A percentile compares a stretch with the other conserved stretches of the same genome.
These are phyloP conservation scores for Exophiala phaeomuriformis DNA, from an alignment of 2,329 filamentous ascomycete species.

Conservation along the genomic window DNA sequence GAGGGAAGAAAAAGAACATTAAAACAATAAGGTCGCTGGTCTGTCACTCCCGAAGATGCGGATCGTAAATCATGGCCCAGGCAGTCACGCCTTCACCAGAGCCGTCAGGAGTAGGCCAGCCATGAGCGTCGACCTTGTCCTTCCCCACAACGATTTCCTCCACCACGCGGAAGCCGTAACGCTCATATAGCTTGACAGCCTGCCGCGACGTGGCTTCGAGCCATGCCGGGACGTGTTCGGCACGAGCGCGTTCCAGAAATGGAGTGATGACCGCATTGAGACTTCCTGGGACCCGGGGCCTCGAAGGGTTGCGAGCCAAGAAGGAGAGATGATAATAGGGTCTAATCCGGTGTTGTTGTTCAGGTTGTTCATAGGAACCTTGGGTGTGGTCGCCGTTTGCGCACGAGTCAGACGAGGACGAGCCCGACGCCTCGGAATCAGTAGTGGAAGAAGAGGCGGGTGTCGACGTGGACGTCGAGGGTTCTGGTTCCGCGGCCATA, in stretches of 20 bases:
- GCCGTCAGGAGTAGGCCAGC: constrained; percentile 16
- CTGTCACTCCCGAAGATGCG: constrained; percentile 8
- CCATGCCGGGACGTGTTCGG: constrained; percentile 23
- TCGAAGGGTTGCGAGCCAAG: constrained; percentile 20
- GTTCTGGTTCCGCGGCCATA: constrained; percentile 1
- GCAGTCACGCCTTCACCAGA: constrained; percentile 17
- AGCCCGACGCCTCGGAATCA: background rate
- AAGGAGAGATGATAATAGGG: constrained; percentile 24
- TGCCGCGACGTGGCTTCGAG: constrained; percentile 21
- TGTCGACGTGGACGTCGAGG: background rate
- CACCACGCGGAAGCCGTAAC: constrained; percentile 23
- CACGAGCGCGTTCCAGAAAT: constrained; percentile 20
- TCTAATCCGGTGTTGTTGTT: constrained; percentile 1
- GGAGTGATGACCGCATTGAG: constrained; percentile 23
- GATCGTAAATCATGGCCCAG: constrained; percentile 20
- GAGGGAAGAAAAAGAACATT: too few species aligned
- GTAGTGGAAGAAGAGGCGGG: background rate
- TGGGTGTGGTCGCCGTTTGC: background rate
- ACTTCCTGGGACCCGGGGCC: constrained; percentile 13
- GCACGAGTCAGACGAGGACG: background rate
- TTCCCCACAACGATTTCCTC: constrained; percentile 18
- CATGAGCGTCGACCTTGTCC: constrained; percentile 15
- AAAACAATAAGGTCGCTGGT: background rate
- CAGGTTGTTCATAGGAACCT: background rate
- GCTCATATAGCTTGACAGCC: constrained; percentile 20